phyloP scores from a whole-genome alignment of 441 rosid species.

The Populus hybrid region DNA sequence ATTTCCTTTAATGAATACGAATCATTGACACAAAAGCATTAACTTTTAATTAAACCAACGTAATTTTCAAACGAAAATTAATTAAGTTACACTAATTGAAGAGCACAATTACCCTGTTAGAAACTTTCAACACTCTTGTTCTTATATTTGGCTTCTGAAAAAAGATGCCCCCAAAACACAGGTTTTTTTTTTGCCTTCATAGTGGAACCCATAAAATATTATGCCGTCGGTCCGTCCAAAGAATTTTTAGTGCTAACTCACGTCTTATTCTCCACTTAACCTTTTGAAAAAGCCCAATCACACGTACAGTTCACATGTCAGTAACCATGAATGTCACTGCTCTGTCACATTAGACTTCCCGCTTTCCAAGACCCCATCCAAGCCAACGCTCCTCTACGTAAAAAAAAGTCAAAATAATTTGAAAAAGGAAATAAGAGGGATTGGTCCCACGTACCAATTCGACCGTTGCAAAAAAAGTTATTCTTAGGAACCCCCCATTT shows the following conservation, averaged over 20 bases:
- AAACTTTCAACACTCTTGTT: no score
- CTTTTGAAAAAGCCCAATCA: neutral
- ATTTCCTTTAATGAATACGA: no score
- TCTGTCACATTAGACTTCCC: neutral
- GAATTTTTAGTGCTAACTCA: neutral
- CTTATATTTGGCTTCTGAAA: no score
- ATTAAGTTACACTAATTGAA: no score
- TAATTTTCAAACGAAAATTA: no score
- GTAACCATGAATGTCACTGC: neutral
- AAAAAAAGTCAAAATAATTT: conserved; percentile 9
- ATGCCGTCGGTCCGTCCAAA: neutral
- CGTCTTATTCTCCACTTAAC: neutral
- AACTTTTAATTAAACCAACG: no score
- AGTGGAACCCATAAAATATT: neutral
- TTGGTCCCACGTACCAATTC: conserved; percentile 41
- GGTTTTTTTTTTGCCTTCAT: no score
- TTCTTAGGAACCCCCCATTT: conserved; percentile 3
- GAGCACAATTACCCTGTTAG: no score
- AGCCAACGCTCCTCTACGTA: neutral
- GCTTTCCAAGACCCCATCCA: neutral
- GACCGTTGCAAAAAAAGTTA: conserved; percentile 44
- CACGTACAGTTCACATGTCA: neutral
- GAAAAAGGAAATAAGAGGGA: conserved; percentile 19
- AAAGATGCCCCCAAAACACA: no score
- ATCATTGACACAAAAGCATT: no score